Evolutionary conservation across 73 alveolate genomes (phyloP).

Genomic region (Breviolum minutum): DNA sequence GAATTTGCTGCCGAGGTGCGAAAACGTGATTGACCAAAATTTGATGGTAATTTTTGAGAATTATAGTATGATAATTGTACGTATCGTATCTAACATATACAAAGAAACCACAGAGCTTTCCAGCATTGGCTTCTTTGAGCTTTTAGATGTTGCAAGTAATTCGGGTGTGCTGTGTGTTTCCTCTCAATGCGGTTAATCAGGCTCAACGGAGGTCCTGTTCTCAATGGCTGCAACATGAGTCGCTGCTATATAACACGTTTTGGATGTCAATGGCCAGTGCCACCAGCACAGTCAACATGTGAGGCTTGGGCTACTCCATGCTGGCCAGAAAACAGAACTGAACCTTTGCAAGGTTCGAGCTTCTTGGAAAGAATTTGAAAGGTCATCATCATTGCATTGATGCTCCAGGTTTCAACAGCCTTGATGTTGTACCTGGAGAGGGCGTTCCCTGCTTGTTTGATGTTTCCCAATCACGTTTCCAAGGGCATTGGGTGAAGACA

Average conservation of each 20-base stretch:
- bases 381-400: not conserved
- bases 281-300: not conserved
- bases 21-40: not conserved
- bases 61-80: too few relatives aligned
- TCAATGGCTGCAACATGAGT: not conserved
- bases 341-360: not conserved
- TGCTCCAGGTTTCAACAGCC: not conserved
- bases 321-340: not conserved
- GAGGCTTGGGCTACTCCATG: conserved; percentile 50
- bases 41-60: too few relatives aligned
- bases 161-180: not conserved
- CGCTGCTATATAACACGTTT: not conserved
- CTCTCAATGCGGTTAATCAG: not conserved
- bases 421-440: conserved; percentile 49
- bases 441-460: not conserved
- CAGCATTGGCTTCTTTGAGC: too few relatives aligned
- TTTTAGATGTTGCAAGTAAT: not conserved
- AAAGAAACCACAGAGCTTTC: too few relatives aligned
- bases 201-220: conserved; percentile 11
- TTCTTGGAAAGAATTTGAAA: not conserved
- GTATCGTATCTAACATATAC: not conserved
- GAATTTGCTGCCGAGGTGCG: conserved; percentile 30
- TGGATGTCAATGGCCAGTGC: not conserved
- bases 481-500: not conserved
- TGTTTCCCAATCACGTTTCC: not conserved